Base-by-base conservation (phyloP, 2,329 filamentous ascomycete genomes). In the Trichoderma cornu-damae region DNA sequence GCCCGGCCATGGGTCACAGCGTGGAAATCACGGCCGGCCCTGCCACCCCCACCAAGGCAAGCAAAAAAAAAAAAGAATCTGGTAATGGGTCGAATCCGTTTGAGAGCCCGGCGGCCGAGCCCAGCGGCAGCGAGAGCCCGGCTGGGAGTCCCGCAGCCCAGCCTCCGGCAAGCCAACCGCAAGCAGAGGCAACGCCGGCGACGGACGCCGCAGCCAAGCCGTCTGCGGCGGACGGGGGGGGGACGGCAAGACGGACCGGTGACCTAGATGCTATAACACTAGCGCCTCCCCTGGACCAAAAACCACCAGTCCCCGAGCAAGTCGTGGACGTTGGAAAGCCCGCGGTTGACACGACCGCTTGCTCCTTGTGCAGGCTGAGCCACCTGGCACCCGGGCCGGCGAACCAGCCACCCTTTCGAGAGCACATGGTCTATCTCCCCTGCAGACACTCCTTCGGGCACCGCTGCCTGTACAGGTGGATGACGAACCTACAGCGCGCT, bases 361-460 rank as follows among this genome's bases (percentile, higher is more conserved):
- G 51, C 5, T 18, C 18, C 11, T 16, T 54, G 2, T 54, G 51
- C 37, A 14, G 22, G 4, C n/a, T 30, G 1, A 8, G 22, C 6
- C 35, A 46, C 16, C 7, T 4, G 34, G 11, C 3, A n/a, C 18
- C 5, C n/a, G 5, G 14, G 26, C 5, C 20, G 20, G 6, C 14
- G n/a, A 11, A 26, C 26, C 11, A 37, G 12, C 4, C 4, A 6
- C 4, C 12, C 12, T 12, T 20, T 9, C 11, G 9, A 8, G 67
- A 69, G 40, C 22, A 14, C 8, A 52, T 48, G 18, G 58, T 55
- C 2, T 67, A 62, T 43, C 61, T 69, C 14, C 64, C 64, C 5
- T 69, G 67, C 42, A 66, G 68, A 11, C 67, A 69, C 48, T 16
- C 14, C 12, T 66, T 67, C 47, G 66, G 66, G 7, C 58, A 63